Percentiles rank a stretch among this genome's conserved stretches.
Conservation (phyloP, 2,329 filamentous ascomycete genomes). For the Colletotrichum paranaense region DNA sequence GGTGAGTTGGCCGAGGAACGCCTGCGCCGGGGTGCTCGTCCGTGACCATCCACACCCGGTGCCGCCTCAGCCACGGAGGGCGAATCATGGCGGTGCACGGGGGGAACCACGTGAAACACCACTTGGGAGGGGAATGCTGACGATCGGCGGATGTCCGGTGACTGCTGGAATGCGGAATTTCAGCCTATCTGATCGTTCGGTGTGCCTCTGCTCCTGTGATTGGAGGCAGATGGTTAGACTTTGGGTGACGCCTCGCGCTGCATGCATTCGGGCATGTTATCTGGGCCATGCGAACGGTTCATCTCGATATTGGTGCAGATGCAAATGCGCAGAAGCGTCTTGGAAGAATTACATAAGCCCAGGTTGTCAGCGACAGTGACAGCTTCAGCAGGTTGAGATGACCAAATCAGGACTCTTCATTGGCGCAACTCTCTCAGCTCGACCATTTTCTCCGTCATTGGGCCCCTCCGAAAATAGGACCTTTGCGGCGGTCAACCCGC, state of each 20-base stretch:
- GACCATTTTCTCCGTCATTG: neutral
- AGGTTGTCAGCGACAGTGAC: neutral
- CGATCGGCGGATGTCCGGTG: constrained; percentile 12
- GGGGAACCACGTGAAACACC: constrained; percentile 20
- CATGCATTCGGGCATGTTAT: constrained; percentile 17
- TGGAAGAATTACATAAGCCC: constrained; percentile 3
- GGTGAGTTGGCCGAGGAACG: constrained; percentile 34
- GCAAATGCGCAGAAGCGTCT: neutral
- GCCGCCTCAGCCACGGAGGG: constrained; percentile 17
- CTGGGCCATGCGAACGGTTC: constrained; percentile 14
- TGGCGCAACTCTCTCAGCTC: constrained; percentile 20
- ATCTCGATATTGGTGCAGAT: constrained; percentile 18
- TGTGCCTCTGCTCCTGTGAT: neutral
- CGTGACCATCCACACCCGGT: neutral
- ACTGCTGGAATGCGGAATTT: neutral
- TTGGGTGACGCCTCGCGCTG: constrained; percentile 10
- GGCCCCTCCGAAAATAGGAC: neutral
- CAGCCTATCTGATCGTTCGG: neutral
- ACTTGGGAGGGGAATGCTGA: constrained; percentile 5
- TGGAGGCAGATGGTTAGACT: neutral
- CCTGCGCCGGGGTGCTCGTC: neutral
- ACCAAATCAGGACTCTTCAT: constrained; percentile 16
- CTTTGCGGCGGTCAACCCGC: constrained; percentile 21
- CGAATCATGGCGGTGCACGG: constrained; percentile 23
- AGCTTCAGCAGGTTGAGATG: neutral